Evolutionary conservation across 75 land plant genomes (phyloP).

Genomic region (Isoetes taiwanensis): DNA sequence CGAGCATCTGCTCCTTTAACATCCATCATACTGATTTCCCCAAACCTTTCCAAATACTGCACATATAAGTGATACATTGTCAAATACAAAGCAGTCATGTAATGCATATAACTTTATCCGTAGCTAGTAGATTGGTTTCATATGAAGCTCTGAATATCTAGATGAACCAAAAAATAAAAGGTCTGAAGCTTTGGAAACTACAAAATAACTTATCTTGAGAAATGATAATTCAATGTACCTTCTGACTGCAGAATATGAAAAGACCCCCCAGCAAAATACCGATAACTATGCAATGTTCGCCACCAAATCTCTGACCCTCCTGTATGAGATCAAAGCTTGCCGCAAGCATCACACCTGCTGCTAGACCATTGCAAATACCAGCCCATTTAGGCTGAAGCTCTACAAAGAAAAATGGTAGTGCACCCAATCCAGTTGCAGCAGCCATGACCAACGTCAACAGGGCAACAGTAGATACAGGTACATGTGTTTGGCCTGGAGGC

Average conservation of each 20-base stretch:
- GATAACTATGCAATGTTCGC: constrained; percentile 73
- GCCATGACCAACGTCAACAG: constrained; percentile 91
- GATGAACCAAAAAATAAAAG: background rate
- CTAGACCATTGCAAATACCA: constrained; percentile 92
- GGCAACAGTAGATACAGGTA: constrained; percentile 71
- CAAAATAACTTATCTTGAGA: background rate
- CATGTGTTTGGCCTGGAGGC: too few relatives aligned
- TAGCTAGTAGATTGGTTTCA: too few relatives aligned
- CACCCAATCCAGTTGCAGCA: constrained; percentile 90
- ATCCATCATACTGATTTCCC: constrained; percentile 95
- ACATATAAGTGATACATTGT: background rate
- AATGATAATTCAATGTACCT: constrained; percentile 21
- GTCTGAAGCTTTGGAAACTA: background rate
- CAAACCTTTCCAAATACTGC: constrained; percentile 72
- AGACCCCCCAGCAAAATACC: constrained; percentile 74
- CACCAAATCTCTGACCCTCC: constrained; percentile 80
- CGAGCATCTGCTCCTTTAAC: constrained; percentile 92
- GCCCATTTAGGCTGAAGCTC: constrained; percentile 85
- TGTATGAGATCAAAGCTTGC: constrained; percentile 96
- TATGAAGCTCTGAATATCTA: background rate
- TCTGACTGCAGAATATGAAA: constrained; percentile 81
- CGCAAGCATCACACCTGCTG: constrained; percentile 96
- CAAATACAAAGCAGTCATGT: too few relatives aligned
- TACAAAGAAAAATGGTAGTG: constrained; percentile 93
- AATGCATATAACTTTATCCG: too few relatives aligned